These are phyloP conservation scores for Xylariaceae sp. DNA, from an alignment of 2,329 filamentous ascomycete genomes.

Conservation along the genomic window DNA sequence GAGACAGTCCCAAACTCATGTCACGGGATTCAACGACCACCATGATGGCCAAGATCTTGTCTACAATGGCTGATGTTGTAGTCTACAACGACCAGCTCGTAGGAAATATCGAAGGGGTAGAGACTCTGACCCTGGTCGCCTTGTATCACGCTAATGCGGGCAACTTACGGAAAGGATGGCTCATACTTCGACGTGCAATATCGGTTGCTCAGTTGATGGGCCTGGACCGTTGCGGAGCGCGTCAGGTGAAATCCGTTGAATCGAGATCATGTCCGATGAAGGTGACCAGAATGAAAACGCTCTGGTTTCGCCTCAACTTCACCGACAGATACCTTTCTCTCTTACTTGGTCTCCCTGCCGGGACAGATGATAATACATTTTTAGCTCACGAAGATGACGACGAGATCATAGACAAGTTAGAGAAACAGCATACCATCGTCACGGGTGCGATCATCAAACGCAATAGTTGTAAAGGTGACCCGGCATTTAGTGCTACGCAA, in stretches of 20 bases:
- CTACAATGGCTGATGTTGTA: slow-evolving; percentile 36
- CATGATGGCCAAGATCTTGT: slow-evolving; percentile 32
- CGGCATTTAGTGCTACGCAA: slow-evolving; percentile 38
- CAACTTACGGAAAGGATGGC: slow-evolving; percentile 52
- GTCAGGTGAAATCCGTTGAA: slow-evolving; percentile 37
- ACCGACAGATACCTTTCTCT: slow-evolving; percentile 49
- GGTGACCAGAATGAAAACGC: slow-evolving; percentile 27
- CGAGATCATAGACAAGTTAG: slow-evolving; percentile 40
- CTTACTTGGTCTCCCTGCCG: slow-evolving; percentile 46
- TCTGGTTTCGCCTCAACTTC: slow-evolving; percentile 49
- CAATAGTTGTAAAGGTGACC: slow-evolving; percentile 35
- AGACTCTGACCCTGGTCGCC: slow-evolving; percentile 46
- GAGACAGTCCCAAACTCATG: slow-evolving; percentile 28
- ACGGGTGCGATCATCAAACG: slow-evolving; percentile 45
- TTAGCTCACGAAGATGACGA: slow-evolving; percentile 28
- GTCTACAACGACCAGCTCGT: slow-evolving; percentile 50
- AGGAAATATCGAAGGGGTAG: slow-evolving; percentile 48
- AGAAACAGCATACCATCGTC: slow-evolving; percentile 41
- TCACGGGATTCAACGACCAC: slow-evolving; percentile 21
- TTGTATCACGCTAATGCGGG: slow-evolving; percentile 51
- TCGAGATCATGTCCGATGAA: slow-evolving; percentile 29
- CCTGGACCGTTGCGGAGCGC: slow-evolving; percentile 35
- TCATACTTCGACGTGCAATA: slow-evolving; percentile 46
- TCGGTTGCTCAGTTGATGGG: slow-evolving; percentile 50
- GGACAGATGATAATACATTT: slow-evolving; percentile 39